Evolutionary conservation across 208 protist genomes (phyloP), one percentile per base, ranked within the genome.

Genomic region (Lotmaria passim): DNA sequence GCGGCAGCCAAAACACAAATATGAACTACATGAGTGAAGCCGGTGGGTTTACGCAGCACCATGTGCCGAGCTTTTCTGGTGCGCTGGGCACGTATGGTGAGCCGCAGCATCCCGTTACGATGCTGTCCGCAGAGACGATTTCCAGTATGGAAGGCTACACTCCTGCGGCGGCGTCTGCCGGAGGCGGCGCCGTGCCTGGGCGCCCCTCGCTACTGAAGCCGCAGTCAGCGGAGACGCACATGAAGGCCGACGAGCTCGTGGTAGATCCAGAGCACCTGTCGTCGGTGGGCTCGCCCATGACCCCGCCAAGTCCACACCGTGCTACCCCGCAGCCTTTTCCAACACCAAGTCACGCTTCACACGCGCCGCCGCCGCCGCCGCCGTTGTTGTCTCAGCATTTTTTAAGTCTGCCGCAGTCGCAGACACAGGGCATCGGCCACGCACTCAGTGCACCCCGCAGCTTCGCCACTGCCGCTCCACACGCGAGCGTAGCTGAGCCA

Each of bases 371-470:
- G 21, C 33, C 41, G 15, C 24, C 23, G 23, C 67, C 28, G 38
- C 21, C 28, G 15, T n/a, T 43, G 8, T 19, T 48, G 23, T 26
- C 57, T 11, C 63, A 57, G 38, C 63, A 66, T 3, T 46, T 41
- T 26, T 64, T 30, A 24, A 43, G 33, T 2, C 41, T 64, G 19
- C 66, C 66, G 15, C 66, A 31, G 24, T 48, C 55, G 15, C 46
- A 62, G 26, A 50, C 38, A 15, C 28, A 38, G 6, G 34, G 12
- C 11, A 26, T 19, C 6, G 21, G 56, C 19, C 24, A 56, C 56
- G 24, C 21, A n/a, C 17, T 36, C 21, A 50, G 47, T 30, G 48
- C 7, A 3, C 58, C 17, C 11, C 68, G 36, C 24, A 30, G 3
- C 30, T 53, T 65, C 7, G 39, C 52, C 26, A 26, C 46, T 24